Conservation (phyloP, 2,329 filamentous ascomycete genomes). For the Fulvia fulva region DNA sequence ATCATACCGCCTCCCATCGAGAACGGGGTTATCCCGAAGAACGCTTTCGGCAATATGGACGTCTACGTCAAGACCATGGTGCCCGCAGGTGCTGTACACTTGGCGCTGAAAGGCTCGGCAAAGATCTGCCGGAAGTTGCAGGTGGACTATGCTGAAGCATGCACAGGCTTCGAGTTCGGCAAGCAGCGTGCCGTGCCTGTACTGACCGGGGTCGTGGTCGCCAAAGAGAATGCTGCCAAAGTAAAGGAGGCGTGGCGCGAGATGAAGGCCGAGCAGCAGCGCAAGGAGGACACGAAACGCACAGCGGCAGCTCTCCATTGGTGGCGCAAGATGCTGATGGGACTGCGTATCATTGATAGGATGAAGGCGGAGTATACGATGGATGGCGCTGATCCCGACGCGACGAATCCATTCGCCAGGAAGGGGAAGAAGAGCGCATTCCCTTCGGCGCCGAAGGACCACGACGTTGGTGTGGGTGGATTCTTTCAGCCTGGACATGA, state of each 20-base stretch:
- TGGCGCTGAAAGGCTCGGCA: conserved; percentile 72
- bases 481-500: conserved; percentile 40
- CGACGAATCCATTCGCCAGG: conserved; percentile 52
- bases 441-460: conserved; percentile 7
- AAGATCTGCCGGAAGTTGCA: conserved; percentile 78
- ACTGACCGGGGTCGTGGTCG: conserved; percentile 84
- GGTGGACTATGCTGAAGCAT: conserved; percentile 89
- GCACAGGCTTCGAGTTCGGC: conserved; percentile 94
- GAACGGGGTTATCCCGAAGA: conserved; percentile 86
- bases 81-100: conserved; percentile 75
- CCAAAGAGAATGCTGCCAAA: conserved; percentile 69
- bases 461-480: conserved; percentile 36
- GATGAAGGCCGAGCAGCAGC: conserved; percentile 69
- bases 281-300: conserved; percentile 80
- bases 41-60: conserved; percentile 94
- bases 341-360: conserved; percentile 74
- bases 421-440: conserved; percentile 25
- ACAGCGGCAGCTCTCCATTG: conserved; percentile 67
- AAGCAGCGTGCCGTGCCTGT: conserved; percentile 90
- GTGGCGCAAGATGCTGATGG: conserved; percentile 87
- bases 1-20: conserved; percentile 82
- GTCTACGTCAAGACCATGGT: conserved; percentile 93
- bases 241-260: conserved; percentile 72
- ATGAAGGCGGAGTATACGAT: conserved; percentile 73
- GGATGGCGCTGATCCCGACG: conserved; percentile 40